phyloP scores from a whole-genome alignment of 2,329 filamentous ascomycete genomes.

The Monilinia fructicola region DNA sequence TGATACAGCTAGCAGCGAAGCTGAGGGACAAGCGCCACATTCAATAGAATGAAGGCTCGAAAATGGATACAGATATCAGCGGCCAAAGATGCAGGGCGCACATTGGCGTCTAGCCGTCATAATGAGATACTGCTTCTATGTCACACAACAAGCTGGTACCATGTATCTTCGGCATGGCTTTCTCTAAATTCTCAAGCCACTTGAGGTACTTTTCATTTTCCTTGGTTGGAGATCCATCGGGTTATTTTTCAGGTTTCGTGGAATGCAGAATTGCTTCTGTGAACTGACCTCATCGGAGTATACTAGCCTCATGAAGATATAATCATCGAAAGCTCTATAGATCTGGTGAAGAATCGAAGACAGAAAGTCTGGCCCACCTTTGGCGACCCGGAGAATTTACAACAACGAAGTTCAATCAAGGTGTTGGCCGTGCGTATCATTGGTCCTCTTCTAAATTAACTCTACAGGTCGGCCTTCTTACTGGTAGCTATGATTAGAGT shows the following conservation, averaged over 20 bases:
- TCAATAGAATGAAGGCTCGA: conserved; percentile 11
- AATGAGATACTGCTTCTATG: neutral
- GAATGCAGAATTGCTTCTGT: neutral
- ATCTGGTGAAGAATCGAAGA: neutral
- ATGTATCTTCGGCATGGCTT: neutral
- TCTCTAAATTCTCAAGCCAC: neutral
- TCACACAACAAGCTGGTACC: neutral
- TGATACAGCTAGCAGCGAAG: neutral
- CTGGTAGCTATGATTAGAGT: neutral
- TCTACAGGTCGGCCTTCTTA: neutral
- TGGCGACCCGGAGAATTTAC: neutral
- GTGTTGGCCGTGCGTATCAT: neutral
- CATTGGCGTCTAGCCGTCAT: neutral
- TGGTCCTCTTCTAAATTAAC: neutral
- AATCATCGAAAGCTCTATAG: neutral
- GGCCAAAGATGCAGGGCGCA: neutral
- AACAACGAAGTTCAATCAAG: neutral
- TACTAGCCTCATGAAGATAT: neutral
- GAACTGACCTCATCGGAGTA: neutral
- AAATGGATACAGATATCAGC: neutral
- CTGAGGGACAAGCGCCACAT: conserved; percentile 4
- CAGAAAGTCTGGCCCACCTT: no score
- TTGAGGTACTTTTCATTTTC: neutral
- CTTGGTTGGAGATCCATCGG: neutral
- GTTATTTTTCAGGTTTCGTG: neutral